A percentile compares a stretch with the other conserved stretches of the same genome.
phyloP scores from a whole-genome alignment of 1,284 basidiomycete genomes.

The Leccinum brunneo-olivaceum region DNA sequence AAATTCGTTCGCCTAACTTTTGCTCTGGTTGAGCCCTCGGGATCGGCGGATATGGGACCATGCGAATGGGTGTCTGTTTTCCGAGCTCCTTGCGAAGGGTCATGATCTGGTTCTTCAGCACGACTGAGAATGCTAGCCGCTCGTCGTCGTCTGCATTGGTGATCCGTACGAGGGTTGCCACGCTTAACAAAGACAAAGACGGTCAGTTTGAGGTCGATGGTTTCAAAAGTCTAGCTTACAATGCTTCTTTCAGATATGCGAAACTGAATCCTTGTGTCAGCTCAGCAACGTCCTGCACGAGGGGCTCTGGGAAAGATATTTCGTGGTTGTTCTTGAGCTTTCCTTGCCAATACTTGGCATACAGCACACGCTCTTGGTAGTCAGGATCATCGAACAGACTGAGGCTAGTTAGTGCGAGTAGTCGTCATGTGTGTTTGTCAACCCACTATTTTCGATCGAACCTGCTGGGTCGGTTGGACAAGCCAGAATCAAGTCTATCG shows the following conservation, averaged over 20 bases:
- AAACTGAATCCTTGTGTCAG: slow-evolving; percentile 67
- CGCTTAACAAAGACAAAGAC: slow-evolving; percentile 33
- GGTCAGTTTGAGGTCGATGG: not conserved
- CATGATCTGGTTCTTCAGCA: slow-evolving; percentile 53
- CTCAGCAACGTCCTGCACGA: slow-evolving; percentile 54
- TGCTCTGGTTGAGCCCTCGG: not conserved
- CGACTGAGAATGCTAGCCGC: slow-evolving; percentile 41
- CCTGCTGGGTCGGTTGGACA: slow-evolving; percentile 71
- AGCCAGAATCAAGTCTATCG: slow-evolving; percentile 66
- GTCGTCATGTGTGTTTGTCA: not conserved
- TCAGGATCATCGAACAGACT: slow-evolving; percentile 65
- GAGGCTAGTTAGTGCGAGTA: slow-evolving; percentile 1
- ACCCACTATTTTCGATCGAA: slow-evolving; percentile 82
- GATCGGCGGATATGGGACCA: not conserved
- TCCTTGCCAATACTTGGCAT: slow-evolving; percentile 70
- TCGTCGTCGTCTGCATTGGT: slow-evolving; percentile 43
- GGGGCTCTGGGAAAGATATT: slow-evolving; percentile 58
- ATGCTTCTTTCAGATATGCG: slow-evolving; percentile 78
- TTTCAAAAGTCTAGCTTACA: slow-evolving; percentile 43
- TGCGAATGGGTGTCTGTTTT: slow-evolving; percentile 19
- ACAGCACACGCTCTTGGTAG: slow-evolving; percentile 54
- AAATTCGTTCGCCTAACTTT: not conserved
- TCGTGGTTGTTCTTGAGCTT: slow-evolving; percentile 58
- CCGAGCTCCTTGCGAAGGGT: slow-evolving; percentile 55
- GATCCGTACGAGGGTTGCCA: slow-evolving; percentile 56